These are phyloP conservation scores for Suillus americanus DNA, from an alignment of 768 basidiomycete genomes.

Conservation along the genomic window DNA sequence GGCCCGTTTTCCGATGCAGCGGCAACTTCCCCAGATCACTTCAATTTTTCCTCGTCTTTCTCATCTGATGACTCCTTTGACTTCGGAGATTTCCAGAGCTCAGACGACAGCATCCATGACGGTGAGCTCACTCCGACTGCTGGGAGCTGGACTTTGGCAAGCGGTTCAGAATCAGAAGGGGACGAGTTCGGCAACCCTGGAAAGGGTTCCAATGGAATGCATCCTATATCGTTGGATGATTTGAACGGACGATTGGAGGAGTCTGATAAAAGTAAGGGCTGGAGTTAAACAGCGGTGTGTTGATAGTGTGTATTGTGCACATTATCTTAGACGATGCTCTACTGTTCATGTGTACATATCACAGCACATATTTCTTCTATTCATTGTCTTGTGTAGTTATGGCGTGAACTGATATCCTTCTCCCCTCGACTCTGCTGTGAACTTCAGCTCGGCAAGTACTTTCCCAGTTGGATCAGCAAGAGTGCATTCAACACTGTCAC, in stretches of 20 bases:
- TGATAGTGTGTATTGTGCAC: neutral
- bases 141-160: constrained; percentile 71
- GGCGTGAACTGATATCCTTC: constrained; percentile 64
- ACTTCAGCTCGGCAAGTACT: constrained; percentile 60
- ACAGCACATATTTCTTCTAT: constrained; percentile 1
- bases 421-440: constrained; percentile 61
- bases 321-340: constrained; percentile 1
- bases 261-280: constrained; percentile 9
- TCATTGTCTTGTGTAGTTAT: constrained; percentile 11
- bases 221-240: constrained; percentile 28
- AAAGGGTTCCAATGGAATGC: constrained; percentile 19
- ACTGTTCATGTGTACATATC: constrained; percentile 6
- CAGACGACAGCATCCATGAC: constrained; percentile 30
- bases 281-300: constrained; percentile 10
- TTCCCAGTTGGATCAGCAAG: constrained; percentile 56
- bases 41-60: constrained; percentile 53
- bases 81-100: constrained; percentile 77
- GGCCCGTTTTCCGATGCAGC: constrained; percentile 79
- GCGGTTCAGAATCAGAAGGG: constrained; percentile 32
- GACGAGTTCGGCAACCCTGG: constrained; percentile 26
- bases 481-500: constrained; percentile 77
- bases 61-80: constrained; percentile 73
- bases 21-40: constrained; percentile 49
- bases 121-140: constrained; percentile 61
- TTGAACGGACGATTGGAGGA: constrained; percentile 22